Conservation (phyloP, 2,329 filamentous ascomycete species). For the Paecilomyces sp. region DNA sequence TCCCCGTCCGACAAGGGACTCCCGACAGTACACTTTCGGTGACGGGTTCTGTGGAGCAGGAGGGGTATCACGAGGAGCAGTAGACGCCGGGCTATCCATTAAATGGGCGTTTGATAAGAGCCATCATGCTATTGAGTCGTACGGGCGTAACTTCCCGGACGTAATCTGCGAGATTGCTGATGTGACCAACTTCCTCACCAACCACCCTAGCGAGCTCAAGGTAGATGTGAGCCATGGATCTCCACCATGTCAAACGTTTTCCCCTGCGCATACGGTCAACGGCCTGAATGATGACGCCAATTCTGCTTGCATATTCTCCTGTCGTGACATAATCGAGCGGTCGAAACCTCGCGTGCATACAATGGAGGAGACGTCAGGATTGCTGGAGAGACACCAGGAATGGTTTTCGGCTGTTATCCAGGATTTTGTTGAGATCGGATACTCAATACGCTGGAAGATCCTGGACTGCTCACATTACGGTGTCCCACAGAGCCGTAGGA, state of each 20-base stretch:
- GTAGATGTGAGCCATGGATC: conserved; percentile 69
- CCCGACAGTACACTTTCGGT: conserved; percentile 54
- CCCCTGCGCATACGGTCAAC: conserved; percentile 58
- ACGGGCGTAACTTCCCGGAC: conserved; percentile 50
- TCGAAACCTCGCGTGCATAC: conserved; percentile 63
- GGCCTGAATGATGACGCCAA: conserved; percentile 60
- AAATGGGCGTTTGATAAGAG: conserved; percentile 60
- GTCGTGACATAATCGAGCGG: conserved; percentile 49
- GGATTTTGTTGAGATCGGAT: conserved; percentile 58
- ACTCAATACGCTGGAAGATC: conserved; percentile 63
- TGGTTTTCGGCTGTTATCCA: conserved; percentile 56
- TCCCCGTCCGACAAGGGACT: conserved; percentile 22
- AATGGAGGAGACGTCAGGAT: conserved; percentile 70
- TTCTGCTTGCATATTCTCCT: conserved; percentile 46
- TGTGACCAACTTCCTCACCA: conserved; percentile 40
- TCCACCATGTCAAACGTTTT: conserved; percentile 72
- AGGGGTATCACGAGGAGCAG: conserved; percentile 60
- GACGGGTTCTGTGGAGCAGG: conserved; percentile 70
- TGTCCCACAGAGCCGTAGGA: conserved; percentile 41
- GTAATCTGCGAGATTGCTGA: conserved; percentile 27
- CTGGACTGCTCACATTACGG: conserved; percentile 46
- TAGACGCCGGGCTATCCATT: conserved; percentile 51
- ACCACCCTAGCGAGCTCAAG: conserved; percentile 24
- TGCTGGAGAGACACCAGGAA: conserved; percentile 47
- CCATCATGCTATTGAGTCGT: conserved; percentile 49